Evolutionary conservation across 1,139 yeast species (phyloP), one percentile per base, ranked within the genome.

Genomic region (Geotrichum bryndzae): DNA sequence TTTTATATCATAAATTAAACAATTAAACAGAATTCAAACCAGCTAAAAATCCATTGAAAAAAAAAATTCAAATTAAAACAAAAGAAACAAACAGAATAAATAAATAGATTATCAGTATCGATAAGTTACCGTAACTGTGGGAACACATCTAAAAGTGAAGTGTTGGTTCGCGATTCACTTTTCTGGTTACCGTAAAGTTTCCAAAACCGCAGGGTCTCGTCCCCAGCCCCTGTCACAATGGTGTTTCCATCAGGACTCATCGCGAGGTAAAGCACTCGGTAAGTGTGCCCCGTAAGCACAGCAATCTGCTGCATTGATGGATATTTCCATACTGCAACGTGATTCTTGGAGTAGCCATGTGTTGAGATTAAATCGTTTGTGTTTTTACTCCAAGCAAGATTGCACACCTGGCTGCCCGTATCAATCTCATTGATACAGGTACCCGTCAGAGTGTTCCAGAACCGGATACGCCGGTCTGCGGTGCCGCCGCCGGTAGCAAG

Each of bases 141-240:
- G 68, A 88, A 88, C 2, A 95, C 90, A 75, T 88, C 94, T 59
- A 88, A 76, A 58, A 90, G 76, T 4, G 87, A 88, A 22, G 53
- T 45, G 11, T 23, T 18, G 51, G 51, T 33, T 51, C 51, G 53
- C 73, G 74, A 29, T 86, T 84, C 22, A 82, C 83, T 54, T 70
- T 83, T 85, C 64, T 82, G 84, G 73, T 87, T 90, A 65, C 89
- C 96, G 76, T 90, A 91, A 1, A 90, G 87, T 68, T 89, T 90
- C 98, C 98, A 92, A 70, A 91, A 90, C 68, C 98, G 76, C 63
- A 94, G 77, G 0, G 99, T 94, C 74, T 95, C 99, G 75, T 94
- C 99, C 1, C 99, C 99, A 0, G 99, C 98, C 0, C 99, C 99
- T 0, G 99, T 92, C 2, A 94, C 99, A n/a, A 94, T 88, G 0